Percentiles rank a stretch among this genome's conserved stretches.
phyloP scores from a whole-genome alignment of 2,329 filamentous ascomycete genomes.

The Fusarium pseudocircinatum region DNA sequence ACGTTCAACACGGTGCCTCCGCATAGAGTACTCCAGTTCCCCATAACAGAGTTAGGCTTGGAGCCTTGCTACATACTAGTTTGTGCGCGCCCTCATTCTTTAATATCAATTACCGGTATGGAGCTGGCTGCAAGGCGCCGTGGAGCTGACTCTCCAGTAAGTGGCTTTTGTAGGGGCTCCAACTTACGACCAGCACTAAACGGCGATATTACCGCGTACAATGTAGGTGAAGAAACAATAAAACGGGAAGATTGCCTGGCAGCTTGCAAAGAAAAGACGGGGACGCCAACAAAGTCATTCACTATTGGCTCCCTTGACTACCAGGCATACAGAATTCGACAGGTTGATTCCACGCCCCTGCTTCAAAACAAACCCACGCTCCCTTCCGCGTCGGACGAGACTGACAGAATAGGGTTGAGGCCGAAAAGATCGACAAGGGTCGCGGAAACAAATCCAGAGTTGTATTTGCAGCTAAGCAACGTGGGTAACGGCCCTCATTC shows the following conservation, averaged over 20 bases:
- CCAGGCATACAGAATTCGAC: conserved; percentile 19
- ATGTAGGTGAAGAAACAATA: conserved; percentile 21
- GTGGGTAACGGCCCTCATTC: conserved; percentile 26
- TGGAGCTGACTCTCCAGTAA: conserved; percentile 1
- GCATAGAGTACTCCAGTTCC: conserved; percentile 5
- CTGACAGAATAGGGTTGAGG: conserved; percentile 37
- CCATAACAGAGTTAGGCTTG: conserved; percentile 13
- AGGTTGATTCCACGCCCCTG: conserved; percentile 37
- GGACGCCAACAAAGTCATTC: conserved; percentile 22
- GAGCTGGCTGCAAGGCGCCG: conserved; percentile 19
- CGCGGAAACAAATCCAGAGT: conserved; percentile 40
- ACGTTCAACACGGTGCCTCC: conserved; percentile 2
- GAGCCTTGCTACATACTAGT: conserved; percentile 11
- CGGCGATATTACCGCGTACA: not conserved
- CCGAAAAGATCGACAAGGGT: conserved; percentile 36
- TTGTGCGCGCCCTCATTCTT: conserved; percentile 16
- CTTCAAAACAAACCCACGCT: conserved; percentile 30
- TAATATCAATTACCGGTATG: conserved; percentile 30
- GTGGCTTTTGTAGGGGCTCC: conserved; percentile 25
- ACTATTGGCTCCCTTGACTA: conserved; percentile 33
- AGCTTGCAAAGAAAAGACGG: conserved; percentile 19
- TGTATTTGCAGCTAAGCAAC: conserved; percentile 28
- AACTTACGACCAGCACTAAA: conserved; percentile 31
- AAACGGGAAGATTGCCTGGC: conserved; percentile 6
- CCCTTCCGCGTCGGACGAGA: conserved; percentile 40